Evolutionary conservation across 768 basidiomycete genomes (phyloP), one percentile per base, ranked within the genome.

Genomic region (Pisolithus orientalis): DNA sequence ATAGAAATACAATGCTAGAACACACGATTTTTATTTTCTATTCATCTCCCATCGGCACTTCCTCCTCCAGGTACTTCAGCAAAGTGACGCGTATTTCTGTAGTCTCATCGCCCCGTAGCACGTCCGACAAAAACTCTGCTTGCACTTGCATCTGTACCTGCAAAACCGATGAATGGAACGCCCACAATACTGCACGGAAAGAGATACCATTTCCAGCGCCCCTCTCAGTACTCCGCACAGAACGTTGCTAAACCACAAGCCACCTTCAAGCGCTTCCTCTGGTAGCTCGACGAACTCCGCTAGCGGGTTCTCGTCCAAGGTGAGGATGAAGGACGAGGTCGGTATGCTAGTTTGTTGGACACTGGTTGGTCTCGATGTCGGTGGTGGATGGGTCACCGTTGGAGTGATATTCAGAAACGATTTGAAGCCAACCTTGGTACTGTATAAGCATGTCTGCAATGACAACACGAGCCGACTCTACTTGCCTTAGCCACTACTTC

Each of bases 61-160:
- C 96, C 69, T 99, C 96, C 65, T 99, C 96, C 57, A 98, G 68
- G 64, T 95, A 87, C 69, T 93, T 90, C 51, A 96, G 72, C 58
- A 99, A 72, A 59, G 82, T 87, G 50, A 99, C 95, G 47, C 88
- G 80, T 58, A 99, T 87, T 68, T 96, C 95, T 24, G 95, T 98
- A 57, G 74, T 83, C 62, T 97, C 95, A 62, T 97, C 96, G 4
- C 96, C 96, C 54, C 92, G 77, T 57, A 98, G 75, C 5, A 87
- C 84, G 62, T 99, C 96, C 2, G 91, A 91, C 21, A 95, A 62
- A 67, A 98, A 97, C 42, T 83, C 81, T 10, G 82, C 86, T 54
- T 93, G 87, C 17, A 94, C 94, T 66, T 95, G 94, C 80, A 97
- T 88, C 68, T 98, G 95, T 28, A 97, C 85, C 95, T 97, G 66